Conservation (phyloP, 169 alveolate species). For the Amoebophrya sp. region DNA sequence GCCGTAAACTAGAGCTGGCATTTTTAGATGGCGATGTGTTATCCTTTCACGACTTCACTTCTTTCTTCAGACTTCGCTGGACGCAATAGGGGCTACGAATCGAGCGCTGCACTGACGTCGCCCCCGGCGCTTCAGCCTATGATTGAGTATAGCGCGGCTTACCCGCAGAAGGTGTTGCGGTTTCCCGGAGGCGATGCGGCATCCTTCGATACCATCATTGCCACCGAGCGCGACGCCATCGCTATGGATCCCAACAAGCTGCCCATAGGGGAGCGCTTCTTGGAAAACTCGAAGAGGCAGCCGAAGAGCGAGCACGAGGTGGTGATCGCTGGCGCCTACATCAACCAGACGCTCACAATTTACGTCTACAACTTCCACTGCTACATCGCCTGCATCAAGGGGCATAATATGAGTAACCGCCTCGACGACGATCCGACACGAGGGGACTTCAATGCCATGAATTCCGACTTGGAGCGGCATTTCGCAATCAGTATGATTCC, state of each 20-base stretch:
- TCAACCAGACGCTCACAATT: neutral
- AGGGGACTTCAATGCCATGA: neutral
- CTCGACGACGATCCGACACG: neutral
- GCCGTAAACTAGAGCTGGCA: too few relatives aligned
- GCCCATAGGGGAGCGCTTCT: neutral
- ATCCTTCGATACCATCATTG: neutral
- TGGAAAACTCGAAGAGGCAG: neutral
- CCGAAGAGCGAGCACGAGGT: neutral
- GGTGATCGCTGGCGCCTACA: neutral
- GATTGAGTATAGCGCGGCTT: neutral
- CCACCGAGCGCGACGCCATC: neutral
- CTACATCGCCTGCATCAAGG: neutral
- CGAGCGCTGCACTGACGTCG: too few relatives aligned
- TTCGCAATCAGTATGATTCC: neutral
- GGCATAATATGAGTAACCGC: neutral
- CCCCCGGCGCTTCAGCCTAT: too few relatives aligned
- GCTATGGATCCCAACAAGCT: neutral
- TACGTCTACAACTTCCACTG: constrained; percentile 7
- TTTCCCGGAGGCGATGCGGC: neutral
- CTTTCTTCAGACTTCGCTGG: too few relatives aligned
- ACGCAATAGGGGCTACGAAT: too few relatives aligned
- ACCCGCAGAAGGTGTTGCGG: neutral
- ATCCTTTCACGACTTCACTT: too few relatives aligned
- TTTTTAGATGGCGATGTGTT: too few relatives aligned
- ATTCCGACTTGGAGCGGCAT: neutral